Percentiles rank a stretch among this genome's conserved stretches.
These are phyloP conservation scores for Kodamaea sagamina DNA, from an alignment of 805 yeast species.

Conservation along the genomic window DNA sequence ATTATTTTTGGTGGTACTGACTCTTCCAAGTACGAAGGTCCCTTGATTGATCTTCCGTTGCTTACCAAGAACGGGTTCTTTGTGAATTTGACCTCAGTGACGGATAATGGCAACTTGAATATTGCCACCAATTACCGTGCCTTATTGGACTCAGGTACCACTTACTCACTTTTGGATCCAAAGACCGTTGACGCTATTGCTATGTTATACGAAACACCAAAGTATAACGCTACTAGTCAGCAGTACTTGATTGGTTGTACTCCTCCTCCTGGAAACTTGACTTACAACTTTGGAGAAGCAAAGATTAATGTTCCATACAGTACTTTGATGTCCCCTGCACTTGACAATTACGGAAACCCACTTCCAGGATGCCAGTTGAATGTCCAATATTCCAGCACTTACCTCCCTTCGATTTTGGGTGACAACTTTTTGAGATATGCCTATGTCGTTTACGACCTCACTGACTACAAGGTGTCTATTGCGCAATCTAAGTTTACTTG, in stretches of 20 bases:
- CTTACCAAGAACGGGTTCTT: neutral
- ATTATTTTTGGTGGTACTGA: slow-evolving; percentile 21
- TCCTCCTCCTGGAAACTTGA: neutral
- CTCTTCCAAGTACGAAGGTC: slow-evolving; percentile 15
- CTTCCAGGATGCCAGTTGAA: slow-evolving; percentile 5
- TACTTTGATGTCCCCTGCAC: neutral
- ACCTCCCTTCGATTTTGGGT: slow-evolving; percentile 21
- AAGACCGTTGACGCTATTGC: slow-evolving; percentile 14
- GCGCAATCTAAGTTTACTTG: slow-evolving; percentile 30
- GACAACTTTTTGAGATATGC: slow-evolving; percentile 31
- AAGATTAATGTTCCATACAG: slow-evolving; percentile 3
- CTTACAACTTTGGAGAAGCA: slow-evolving; percentile 1
- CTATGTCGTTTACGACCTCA: slow-evolving; percentile 29
- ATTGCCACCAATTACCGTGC: neutral
- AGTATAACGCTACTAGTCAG: neutral
- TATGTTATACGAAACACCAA: slow-evolving; percentile 11
- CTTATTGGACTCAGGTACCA: slow-evolving; percentile 12
- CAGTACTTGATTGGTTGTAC: slow-evolving; percentile 1
- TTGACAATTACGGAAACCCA: neutral
- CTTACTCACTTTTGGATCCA: slow-evolving; percentile 9
- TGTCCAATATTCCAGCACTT: neutral
- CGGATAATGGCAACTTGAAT: neutral
- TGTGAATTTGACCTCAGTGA: slow-evolving; percentile 2
- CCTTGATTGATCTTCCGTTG: slow-evolving; percentile 1
- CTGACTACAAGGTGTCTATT: slow-evolving; percentile 24